Percentiles rank a stretch among this genome's conserved stretches.
These are phyloP conservation scores for Blechomonas ayalai DNA, from an alignment of 208 protist genomes.

Conservation along the genomic window DNA sequence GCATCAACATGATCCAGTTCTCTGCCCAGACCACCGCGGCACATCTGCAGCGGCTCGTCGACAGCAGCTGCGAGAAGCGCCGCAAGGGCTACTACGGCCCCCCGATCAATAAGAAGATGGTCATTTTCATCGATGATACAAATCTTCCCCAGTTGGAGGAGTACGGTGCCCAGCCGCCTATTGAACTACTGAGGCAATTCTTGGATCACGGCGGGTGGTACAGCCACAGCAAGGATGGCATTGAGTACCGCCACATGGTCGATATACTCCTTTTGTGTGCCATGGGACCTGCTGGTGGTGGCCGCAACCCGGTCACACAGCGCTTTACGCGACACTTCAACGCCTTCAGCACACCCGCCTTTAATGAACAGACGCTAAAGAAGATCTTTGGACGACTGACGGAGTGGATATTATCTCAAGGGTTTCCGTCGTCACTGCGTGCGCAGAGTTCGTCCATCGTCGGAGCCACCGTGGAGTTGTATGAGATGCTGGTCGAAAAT, in stretches of 20 bases:
- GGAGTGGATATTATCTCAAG: conserved; percentile 87
- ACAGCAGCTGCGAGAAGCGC: conserved; percentile 91
- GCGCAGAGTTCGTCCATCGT: conserved; percentile 59
- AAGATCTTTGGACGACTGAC: conserved; percentile 91
- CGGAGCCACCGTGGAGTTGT: conserved; percentile 89
- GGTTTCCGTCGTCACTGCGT: conserved; percentile 50
- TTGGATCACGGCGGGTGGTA: conserved; percentile 96
- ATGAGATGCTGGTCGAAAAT: conserved; percentile 86
- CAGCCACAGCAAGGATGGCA: conserved; percentile 89
- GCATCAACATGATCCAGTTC: conserved; percentile 92
- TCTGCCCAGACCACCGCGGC: conserved; percentile 91
- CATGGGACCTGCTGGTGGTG: conserved; percentile 94
- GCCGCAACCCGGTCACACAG: conserved; percentile 91
- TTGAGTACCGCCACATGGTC: conserved; percentile 83
- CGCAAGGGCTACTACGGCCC: conserved; percentile 94
- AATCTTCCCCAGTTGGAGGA: conserved; percentile 95
- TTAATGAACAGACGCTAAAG: conserved; percentile 85
- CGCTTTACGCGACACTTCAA: conserved; percentile 96
- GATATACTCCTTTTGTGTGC: conserved; percentile 91
- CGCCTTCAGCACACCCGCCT: conserved; percentile 84
- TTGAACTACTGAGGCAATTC: conserved; percentile 95
- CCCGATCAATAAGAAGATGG: conserved; percentile 90
- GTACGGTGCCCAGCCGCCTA: conserved; percentile 95
- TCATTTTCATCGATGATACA: conserved; percentile 96
- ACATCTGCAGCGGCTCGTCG: conserved; percentile 92